These are phyloP conservation scores for Calonectria pseudoreteaudii DNA, from an alignment of 2,329 filamentous ascomycete species.

Conservation along the genomic window DNA sequence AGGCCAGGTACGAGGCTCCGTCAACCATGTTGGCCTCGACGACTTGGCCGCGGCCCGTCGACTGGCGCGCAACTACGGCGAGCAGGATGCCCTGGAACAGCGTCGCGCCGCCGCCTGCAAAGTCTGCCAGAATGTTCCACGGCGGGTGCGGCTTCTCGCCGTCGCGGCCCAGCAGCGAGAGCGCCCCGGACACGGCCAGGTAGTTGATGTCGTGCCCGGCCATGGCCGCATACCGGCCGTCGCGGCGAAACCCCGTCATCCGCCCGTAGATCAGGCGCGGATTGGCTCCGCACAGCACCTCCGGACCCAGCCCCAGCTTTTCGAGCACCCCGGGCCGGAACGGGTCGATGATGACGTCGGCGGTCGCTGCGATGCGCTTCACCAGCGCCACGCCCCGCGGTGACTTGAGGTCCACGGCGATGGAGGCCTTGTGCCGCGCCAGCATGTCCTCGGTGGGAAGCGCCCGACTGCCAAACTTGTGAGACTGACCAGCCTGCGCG, in stretches of 20 bases:
- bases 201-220: conserved; percentile 98
- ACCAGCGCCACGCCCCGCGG: conserved; percentile 73
- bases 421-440: conserved; percentile 82
- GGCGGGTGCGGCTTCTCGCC: conserved; percentile 81
- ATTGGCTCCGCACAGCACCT: conserved; percentile 74
- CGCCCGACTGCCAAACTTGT: conserved; percentile 47
- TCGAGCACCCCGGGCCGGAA: conserved; percentile 94
- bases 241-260: conserved; percentile 90
- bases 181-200: conserved; percentile 85
- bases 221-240: conserved; percentile 88
- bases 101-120: conserved; percentile 87
- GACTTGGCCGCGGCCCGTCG: conserved; percentile 81
- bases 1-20: conserved; percentile 81
- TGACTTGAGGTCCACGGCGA: conserved; percentile 83
- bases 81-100: conserved; percentile 86
- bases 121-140: conserved; percentile 88
- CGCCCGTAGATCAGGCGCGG: conserved; percentile 83
- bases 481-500: conserved; percentile 57
- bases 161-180: conserved; percentile 79
- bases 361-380: conserved; percentile 72
- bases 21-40: conserved; percentile 99
- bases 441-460: conserved; percentile 76
- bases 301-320: conserved; percentile 81
- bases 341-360: conserved; percentile 92
- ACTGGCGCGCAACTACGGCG: conserved; percentile 76